Evolutionary conservation across 1,284 basidiomycete species (phyloP), one percentile per base, ranked within the genome.

Genomic region (Filobasidium uniguttulatum): DNA sequence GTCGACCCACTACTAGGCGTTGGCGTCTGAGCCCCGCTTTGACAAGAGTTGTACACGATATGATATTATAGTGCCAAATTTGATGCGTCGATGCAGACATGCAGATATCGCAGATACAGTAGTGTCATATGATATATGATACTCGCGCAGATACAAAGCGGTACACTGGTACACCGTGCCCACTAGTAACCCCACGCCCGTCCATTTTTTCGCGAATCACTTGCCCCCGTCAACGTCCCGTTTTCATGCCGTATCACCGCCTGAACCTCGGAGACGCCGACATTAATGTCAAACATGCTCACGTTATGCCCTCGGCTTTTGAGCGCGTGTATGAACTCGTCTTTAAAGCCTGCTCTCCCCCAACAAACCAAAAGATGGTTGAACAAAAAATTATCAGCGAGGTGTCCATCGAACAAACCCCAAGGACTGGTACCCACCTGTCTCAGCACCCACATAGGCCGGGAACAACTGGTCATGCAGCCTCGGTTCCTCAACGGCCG

Each of bases 381-480:
- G 15, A 10, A n/a, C 22, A 12, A 22, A 29, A 26, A 29, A 34
- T 17, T 3, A 29, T 37, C 40, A 49, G 26, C 19, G n/a, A 25
- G 14, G 6, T 9, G 9, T 6, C 10, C n/a, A n/a, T 19, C 5
- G 1, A 2, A 46, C 45, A n/a, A 22, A 17, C 17, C 25, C 10
- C 17, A 17, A 6, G 8, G 19, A 7, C 6, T 7, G n/a, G 12
- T 12, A 46, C 49, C 3, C 17, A 55, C 53, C 73, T 54, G 73
- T 68, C 57, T 93, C 89, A 26, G 77, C 75, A 12, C 81, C 77
- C 4, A 85, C 73, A 23, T 68, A 38, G 14, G 63, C 53, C 0
- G 93, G 91, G 55, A 81, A 82, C 25, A 94, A 72, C 64, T 97
- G 93, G 62, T 94, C 80, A 62, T 97, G 91, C n/a, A 94, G 64